Percentiles rank a stretch among this genome's conserved stretches.
Conservation (phyloP, 108 stramenopile species). For the Stephanodiscus triporus region DNA sequence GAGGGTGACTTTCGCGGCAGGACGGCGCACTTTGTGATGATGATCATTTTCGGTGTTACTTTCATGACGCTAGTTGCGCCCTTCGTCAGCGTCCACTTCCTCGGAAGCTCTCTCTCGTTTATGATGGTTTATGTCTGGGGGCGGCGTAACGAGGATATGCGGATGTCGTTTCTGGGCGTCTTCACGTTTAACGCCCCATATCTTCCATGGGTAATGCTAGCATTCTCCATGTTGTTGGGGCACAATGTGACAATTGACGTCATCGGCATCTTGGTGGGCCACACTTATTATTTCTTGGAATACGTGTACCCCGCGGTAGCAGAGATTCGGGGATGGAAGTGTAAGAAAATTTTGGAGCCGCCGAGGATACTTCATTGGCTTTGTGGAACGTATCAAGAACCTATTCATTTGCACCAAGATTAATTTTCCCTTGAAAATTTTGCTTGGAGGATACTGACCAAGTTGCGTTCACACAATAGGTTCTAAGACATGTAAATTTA, state of each 20-base stretch:
- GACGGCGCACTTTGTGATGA: conserved; percentile 90
- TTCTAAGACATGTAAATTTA: not conserved
- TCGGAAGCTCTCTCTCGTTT: conserved; percentile 94
- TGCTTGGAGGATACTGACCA: too few species aligned
- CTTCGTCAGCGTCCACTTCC: conserved; percentile 84
- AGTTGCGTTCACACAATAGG: too few species aligned
- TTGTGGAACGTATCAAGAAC: conserved; percentile 65
- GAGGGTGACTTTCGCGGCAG: conserved; percentile 96
- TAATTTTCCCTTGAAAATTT: too few species aligned
- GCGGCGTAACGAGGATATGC: conserved; percentile 82
- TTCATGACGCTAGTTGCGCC: conserved; percentile 85
- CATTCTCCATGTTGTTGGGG: conserved; percentile 86
- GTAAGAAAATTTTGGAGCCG: conserved; percentile 77
- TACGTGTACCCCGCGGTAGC: conserved; percentile 96
- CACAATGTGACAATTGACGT: conserved; percentile 81
- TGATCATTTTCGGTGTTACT: conserved; percentile 89
- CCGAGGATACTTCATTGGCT: conserved; percentile 76
- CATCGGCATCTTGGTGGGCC: conserved; percentile 97
- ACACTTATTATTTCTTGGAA: conserved; percentile 96
- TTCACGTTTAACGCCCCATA: conserved; percentile 96
- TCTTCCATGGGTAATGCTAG: conserved; percentile 96
- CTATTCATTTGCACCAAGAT: conserved; percentile 46
- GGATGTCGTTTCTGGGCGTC: conserved; percentile 94
- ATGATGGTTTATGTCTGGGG: conserved; percentile 99
- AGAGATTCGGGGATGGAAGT: conserved; percentile 89